A percentile compares a stretch with the other conserved stretches of the same genome.
Evolutionary conservation across 495 filamentous ascomycete genomes (phyloP).

Genomic region (Xylaria nigripes): DNA sequence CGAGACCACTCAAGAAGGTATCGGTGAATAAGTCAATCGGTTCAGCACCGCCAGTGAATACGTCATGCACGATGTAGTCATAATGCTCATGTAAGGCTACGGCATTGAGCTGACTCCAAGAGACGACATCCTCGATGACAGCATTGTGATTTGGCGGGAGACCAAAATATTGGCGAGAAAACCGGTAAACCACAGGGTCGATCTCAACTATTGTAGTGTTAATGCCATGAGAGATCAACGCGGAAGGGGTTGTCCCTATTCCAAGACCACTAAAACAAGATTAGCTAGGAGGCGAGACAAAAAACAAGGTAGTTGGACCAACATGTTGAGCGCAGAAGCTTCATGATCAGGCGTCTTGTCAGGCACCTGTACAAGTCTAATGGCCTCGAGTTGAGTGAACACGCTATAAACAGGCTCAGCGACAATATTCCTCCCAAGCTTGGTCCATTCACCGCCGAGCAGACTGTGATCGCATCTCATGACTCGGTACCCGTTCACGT

Average conservation of each 20-base stretch:
- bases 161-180: slow-evolving; percentile 73
- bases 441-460: slow-evolving; percentile 88
- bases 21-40: slow-evolving; percentile 79
- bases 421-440: slow-evolving; percentile 43
- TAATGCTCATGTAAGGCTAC: slow-evolving; percentile 41
- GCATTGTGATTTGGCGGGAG: slow-evolving; percentile 70
- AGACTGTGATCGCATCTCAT: slow-evolving; percentile 92
- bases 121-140: slow-evolving; percentile 72
- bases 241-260: slow-evolving; percentile 81
- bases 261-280: slow-evolving; percentile 63
- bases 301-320: slow-evolving; percentile 22
- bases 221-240: slow-evolving; percentile 79
- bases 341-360: slow-evolving; percentile 48
- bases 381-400: slow-evolving; percentile 87
- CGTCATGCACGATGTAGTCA: slow-evolving; percentile 93
- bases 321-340: slow-evolving; percentile 80
- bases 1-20: slow-evolving; percentile 65
- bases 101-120: slow-evolving; percentile 54
- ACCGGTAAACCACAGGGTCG: slow-evolving; percentile 79
- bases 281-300: slow-evolving; percentile 4
- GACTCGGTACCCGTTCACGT: slow-evolving; percentile 61
- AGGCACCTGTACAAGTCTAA: slow-evolving; percentile 63
- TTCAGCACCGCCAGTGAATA: slow-evolving; percentile 96
- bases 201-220: slow-evolving; percentile 90
- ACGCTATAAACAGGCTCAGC: slow-evolving; percentile 87